A percentile compares a stretch with the other conserved stretches of the same genome.
Evolutionary conservation across 2,329 filamentous ascomycete species (phyloP).

Genomic region (Aspergillus fijiensis): DNA sequence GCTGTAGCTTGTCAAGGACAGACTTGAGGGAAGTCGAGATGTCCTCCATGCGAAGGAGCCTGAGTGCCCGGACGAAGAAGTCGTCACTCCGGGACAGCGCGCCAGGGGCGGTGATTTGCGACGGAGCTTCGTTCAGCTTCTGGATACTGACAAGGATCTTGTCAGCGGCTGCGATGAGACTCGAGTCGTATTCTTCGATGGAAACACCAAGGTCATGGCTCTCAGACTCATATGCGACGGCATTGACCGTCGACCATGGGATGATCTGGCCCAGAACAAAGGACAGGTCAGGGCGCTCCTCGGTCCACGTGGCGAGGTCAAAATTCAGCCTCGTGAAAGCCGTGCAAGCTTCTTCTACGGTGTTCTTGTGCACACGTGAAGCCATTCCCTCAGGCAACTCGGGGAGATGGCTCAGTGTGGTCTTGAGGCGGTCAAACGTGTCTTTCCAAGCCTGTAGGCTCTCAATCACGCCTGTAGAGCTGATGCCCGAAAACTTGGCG

Average conservation of each 20-base stretch:
- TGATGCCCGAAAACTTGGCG: conserved; percentile 58
- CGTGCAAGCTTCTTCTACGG: conserved; percentile 28
- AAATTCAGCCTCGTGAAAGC: conserved; percentile 32
- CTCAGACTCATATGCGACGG: conserved; percentile 12
- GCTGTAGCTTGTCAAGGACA: conserved; percentile 48
- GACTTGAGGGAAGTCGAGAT: conserved; percentile 50
- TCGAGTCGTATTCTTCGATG: conserved; percentile 54
- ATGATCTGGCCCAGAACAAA: conserved; percentile 67
- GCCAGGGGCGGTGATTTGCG: conserved; percentile 59
- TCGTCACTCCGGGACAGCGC: conserved; percentile 63
- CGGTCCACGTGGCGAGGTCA: conserved; percentile 48
- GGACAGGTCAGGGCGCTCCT: conserved; percentile 56
- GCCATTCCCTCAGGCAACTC: conserved; percentile 54
- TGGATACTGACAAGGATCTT: conserved; percentile 78
- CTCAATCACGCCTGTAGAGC: conserved; percentile 48
- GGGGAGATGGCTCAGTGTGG: conserved; percentile 45
- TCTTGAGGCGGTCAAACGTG: conserved; percentile 48
- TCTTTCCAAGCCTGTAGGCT: conserved; percentile 54
- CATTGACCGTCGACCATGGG: conserved; percentile 58
- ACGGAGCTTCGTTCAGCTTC: conserved; percentile 57
- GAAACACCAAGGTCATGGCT: conserved; percentile 22
- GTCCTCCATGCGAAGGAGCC: conserved; percentile 59
- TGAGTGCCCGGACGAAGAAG: conserved; percentile 54
- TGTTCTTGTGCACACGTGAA: conserved; percentile 30
- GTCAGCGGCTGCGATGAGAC: conserved; percentile 67